Evolutionary conservation across 768 basidiomycete genomes (phyloP).

Genomic region (Chalciporus sphaerocephalus): DNA sequence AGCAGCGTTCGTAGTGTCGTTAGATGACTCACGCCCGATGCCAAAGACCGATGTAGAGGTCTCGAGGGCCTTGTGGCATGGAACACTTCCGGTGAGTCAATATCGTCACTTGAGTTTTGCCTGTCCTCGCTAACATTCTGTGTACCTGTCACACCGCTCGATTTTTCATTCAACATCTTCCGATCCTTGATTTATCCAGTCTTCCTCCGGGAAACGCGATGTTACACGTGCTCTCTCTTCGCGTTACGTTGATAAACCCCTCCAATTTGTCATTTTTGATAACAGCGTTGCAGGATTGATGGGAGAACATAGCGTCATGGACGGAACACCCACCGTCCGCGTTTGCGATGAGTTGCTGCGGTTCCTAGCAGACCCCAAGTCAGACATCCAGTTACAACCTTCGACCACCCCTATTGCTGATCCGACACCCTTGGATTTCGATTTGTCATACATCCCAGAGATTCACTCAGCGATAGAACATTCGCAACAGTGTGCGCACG

Average conservation of each 20-base stretch:
- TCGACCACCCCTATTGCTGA: constrained; percentile 13
- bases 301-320: constrained; percentile 93
- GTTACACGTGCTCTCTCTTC: constrained; percentile 54
- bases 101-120: neutral
- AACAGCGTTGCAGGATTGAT: constrained; percentile 79
- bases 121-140: neutral
- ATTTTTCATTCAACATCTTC: neutral
- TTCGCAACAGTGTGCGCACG: constrained; percentile 52
- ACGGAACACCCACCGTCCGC: constrained; percentile 77
- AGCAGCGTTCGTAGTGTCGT: constrained; percentile 77
- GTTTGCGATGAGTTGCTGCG: constrained; percentile 67
- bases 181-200: constrained; percentile 2
- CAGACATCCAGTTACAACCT: constrained; percentile 52
- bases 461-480: constrained; percentile 44
- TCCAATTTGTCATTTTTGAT: constrained; percentile 82
- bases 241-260: constrained; percentile 88
- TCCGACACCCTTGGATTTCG: constrained; percentile 61
- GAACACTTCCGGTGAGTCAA: constrained; percentile 48
- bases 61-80: constrained; percentile 81
- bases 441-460: constrained; percentile 40
- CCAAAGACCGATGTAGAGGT: constrained; percentile 52
- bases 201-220: constrained; percentile 19
- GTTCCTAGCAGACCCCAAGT: constrained; percentile 53
- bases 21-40: constrained; percentile 53
- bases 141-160: neutral